Evolutionary conservation across 306 rosid genomes (phyloP), one percentile per base, ranked within the genome.

Genomic region (Oemleria cerasiformis): DNA sequence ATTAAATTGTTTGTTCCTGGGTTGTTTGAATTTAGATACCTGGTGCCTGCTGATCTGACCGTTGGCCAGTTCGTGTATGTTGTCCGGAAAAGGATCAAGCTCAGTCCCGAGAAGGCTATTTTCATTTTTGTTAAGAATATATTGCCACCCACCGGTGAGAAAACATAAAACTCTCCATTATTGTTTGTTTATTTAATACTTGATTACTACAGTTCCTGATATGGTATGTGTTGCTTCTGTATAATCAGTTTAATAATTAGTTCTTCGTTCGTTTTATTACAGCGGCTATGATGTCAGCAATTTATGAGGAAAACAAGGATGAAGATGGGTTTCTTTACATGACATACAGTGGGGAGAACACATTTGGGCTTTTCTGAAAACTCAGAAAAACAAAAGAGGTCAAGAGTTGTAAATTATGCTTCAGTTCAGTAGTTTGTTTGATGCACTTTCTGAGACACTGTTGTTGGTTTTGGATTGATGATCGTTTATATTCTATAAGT

Each of bases 261-360:
- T 49, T 70, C 15, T 65, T 71, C 45, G 8, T 65, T 74, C 45
- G 16, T 73, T 38, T 75, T 78, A 15, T 48, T 74, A 77, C 81
- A 85, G 88, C 89, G 62, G 84, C 87, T 59, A 68, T 84, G 67
- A 78, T 87, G 84, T 84, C 89, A 42, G 67, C 83, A 63, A 71
- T 83, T 21, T 83, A 85, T 13, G 89, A 87, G 25, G 88, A 85
- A 60, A 60, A 85, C 11, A 84, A 87, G 78, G 89, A 79, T 34
- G 92, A 82, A 72, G 92, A 87, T 74, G 92, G 89, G 45, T 87
- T 87, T 67, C 86, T 87, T 34, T 87, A 87, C 39, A 80, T 87
- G 87, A 76, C 77, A 44, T 87, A 87, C 81, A 85, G 84, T 7
- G 86, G 89, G 15, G 90, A 87, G 80, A 85, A 83, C 77, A 78